A percentile compares a stretch with the other conserved stretches of the same genome.
Conservation (phyloP, 2,329 filamentous ascomycete genomes). For the Sphaerulina populicola region DNA sequence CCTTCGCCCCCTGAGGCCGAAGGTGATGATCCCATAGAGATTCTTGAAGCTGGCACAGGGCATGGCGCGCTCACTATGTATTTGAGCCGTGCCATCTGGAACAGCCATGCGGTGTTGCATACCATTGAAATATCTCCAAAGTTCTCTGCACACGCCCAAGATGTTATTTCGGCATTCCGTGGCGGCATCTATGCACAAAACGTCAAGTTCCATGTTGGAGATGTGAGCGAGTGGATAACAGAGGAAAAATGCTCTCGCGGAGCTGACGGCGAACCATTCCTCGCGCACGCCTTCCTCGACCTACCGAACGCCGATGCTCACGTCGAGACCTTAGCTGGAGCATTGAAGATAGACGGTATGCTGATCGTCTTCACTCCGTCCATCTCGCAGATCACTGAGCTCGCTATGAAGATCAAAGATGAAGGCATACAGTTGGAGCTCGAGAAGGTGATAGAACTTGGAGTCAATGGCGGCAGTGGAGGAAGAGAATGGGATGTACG, state of each 20-base stretch:
- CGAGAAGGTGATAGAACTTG: constrained; percentile 54
- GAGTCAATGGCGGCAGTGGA: constrained; percentile 41
- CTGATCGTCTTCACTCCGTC: constrained; percentile 67
- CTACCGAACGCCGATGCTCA: constrained; percentile 56
- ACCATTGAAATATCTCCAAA: constrained; percentile 59
- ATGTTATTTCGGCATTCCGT: constrained; percentile 58
- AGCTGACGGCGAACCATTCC: constrained; percentile 46
- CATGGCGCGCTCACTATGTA: constrained; percentile 71
- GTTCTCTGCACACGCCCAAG: constrained; percentile 57
- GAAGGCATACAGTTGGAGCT: constrained; percentile 49
- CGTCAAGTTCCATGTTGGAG: constrained; percentile 65
- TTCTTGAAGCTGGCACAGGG: constrained; percentile 79
- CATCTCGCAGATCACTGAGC: constrained; percentile 67
- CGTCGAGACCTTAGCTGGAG: constrained; percentile 45
- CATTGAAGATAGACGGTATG: constrained; percentile 55
- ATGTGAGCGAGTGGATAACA: constrained; percentile 56
- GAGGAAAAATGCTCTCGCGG: constrained; percentile 41
- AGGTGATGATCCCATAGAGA: constrained; percentile 50
- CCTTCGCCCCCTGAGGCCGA: constrained; percentile 35
- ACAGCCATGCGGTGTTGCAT: constrained; percentile 59
- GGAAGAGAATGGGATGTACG: constrained; percentile 59
- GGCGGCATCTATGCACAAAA: constrained; percentile 61
- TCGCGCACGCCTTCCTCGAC: constrained; percentile 65
- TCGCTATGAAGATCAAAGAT: constrained; percentile 48
- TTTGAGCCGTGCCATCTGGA: constrained; percentile 58